Evolutionary conservation across 2,329 filamentous ascomycete genomes (phyloP).

Genomic region (Plectosphaerella cucumerina): DNA sequence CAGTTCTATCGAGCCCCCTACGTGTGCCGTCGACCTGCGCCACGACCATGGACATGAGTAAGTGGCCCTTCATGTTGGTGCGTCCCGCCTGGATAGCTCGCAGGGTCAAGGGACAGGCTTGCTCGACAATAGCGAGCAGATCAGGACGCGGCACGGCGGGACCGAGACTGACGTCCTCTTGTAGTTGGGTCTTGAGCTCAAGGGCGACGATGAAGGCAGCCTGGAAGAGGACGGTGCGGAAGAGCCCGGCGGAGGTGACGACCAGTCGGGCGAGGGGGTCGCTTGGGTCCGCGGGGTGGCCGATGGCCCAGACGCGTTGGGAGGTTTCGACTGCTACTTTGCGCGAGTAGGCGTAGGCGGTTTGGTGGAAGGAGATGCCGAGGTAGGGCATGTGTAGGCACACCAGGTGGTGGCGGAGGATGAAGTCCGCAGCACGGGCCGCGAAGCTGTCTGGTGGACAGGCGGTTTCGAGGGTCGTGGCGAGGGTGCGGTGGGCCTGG

Average conservation of each 20-base stretch:
- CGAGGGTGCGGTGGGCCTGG: not conserved
- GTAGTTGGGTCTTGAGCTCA: slow-evolving; percentile 41
- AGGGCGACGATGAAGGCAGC: slow-evolving; percentile 36
- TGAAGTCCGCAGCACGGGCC: not conserved
- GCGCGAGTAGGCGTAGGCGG: slow-evolving; percentile 48
- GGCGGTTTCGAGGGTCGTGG: not conserved
- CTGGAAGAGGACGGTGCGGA: slow-evolving; percentile 35
- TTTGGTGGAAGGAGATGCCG: slow-evolving; percentile 35
- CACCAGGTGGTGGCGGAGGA: slow-evolving; percentile 32
- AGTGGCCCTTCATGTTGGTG: slow-evolving; percentile 36
- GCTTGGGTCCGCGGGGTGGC: slow-evolving; percentile 5
- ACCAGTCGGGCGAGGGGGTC: slow-evolving; percentile 22
- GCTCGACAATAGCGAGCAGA: slow-evolving; percentile 20
- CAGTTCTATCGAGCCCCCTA: slow-evolving; percentile 19
- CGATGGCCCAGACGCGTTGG: slow-evolving; percentile 20
- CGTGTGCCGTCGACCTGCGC: slow-evolving; percentile 29
- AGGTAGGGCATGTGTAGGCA: slow-evolving; percentile 51
- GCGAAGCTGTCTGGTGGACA: not conserved
- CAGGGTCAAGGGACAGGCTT: slow-evolving; percentile 28
- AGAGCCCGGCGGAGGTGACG: slow-evolving; percentile 35
- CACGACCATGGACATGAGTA: slow-evolving; percentile 26
- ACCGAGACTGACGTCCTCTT: slow-evolving; percentile 31
- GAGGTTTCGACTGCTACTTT: slow-evolving; percentile 43
- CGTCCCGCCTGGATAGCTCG: slow-evolving; percentile 37
- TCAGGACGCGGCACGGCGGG: slow-evolving; percentile 24